A percentile compares a stretch with the other conserved stretches of the same genome.
These are phyloP conservation scores for Stagonosporopsis cucurbitacearum DNA, from an alignment of 2,329 filamentous ascomycete species.

Conservation along the genomic window DNA sequence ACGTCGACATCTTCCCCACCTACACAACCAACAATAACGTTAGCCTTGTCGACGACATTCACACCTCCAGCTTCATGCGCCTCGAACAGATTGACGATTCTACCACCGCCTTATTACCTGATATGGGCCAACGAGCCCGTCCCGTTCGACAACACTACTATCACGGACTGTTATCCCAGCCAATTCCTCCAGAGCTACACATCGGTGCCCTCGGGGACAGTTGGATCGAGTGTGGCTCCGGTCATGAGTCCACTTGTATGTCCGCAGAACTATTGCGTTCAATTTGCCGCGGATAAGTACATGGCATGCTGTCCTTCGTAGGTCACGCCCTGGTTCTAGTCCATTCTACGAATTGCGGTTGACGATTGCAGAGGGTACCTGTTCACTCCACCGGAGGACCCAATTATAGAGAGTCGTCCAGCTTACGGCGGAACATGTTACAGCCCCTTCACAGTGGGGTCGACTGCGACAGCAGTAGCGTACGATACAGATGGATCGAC, in stretches of 20 bases:
- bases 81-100: slow-evolving; percentile 29
- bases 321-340: background rate
- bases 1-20: background rate
- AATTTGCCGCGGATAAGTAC: slow-evolving; percentile 29
- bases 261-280: slow-evolving; percentile 32
- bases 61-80: slow-evolving; percentile 34
- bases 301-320: slow-evolving; percentile 39
- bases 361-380: background rate
- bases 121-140: slow-evolving; percentile 40
- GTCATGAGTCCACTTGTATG: slow-evolving; percentile 36
- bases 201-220: slow-evolving; percentile 16
- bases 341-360: background rate
- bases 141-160: slow-evolving; percentile 25
- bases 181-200: slow-evolving; percentile 33
- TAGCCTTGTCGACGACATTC: slow-evolving; percentile 36
- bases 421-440: slow-evolving; percentile 38
- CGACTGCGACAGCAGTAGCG: slow-evolving; percentile 23
- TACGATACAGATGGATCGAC: slow-evolving; percentile 28
- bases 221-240: slow-evolving; percentile 30
- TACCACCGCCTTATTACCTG: slow-evolving; percentile 30
- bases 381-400: slow-evolving; percentile 22
- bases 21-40: slow-evolving; percentile 9
- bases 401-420: slow-evolving; percentile 27
- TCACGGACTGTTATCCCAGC: slow-evolving; percentile 33
- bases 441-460: slow-evolving; percentile 26